A percentile compares a stretch with the other conserved stretches of the same genome.
These are phyloP conservation scores for Candida maris DNA, from an alignment of 805 yeast species.

Conservation along the genomic window DNA sequence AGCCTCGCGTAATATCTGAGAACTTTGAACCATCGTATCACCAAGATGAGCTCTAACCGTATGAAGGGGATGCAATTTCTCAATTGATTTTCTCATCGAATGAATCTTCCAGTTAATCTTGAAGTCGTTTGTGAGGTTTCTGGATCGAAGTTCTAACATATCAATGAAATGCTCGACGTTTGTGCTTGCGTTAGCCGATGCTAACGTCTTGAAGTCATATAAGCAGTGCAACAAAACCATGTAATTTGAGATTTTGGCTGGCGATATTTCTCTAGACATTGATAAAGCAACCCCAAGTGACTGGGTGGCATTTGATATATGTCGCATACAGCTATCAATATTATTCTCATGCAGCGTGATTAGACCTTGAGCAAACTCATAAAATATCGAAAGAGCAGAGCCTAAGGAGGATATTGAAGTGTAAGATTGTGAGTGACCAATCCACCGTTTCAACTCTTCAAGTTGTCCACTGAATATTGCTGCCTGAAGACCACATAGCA, in stretches of 20 bases:
- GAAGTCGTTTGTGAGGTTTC: slow-evolving; percentile 34
- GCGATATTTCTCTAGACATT: slow-evolving; percentile 45
- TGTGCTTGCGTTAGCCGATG: slow-evolving; percentile 15
- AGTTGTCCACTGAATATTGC: slow-evolving; percentile 63
- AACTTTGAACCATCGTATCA: slow-evolving; percentile 53
- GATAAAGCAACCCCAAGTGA: slow-evolving; percentile 61
- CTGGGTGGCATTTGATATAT: slow-evolving; percentile 49
- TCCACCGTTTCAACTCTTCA: slow-evolving; percentile 54
- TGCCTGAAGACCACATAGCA: slow-evolving; percentile 69
- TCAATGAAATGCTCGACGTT: slow-evolving; percentile 14
- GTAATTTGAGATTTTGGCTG: slow-evolving; percentile 44
- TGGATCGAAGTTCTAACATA: slow-evolving; percentile 19
- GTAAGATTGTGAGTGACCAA: slow-evolving; percentile 41
- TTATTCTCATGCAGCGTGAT: slow-evolving; percentile 39
- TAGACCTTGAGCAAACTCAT: slow-evolving; percentile 64
- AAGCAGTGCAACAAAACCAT: slow-evolving; percentile 58
- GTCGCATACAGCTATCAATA: slow-evolving; percentile 31
- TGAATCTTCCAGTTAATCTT: slow-evolving; percentile 45
- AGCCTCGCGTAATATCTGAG: slow-evolving; percentile 63
- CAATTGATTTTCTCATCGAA: slow-evolving; percentile 39
- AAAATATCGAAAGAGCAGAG: slow-evolving; percentile 50
- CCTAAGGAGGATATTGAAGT: slow-evolving; percentile 39
- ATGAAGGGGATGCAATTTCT: slow-evolving; percentile 23
- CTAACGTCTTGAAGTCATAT: slow-evolving; percentile 49
- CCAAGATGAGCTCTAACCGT: slow-evolving; percentile 35